Conservation (phyloP, 208 protist species). For the Trypanosoma melophagium region DNA sequence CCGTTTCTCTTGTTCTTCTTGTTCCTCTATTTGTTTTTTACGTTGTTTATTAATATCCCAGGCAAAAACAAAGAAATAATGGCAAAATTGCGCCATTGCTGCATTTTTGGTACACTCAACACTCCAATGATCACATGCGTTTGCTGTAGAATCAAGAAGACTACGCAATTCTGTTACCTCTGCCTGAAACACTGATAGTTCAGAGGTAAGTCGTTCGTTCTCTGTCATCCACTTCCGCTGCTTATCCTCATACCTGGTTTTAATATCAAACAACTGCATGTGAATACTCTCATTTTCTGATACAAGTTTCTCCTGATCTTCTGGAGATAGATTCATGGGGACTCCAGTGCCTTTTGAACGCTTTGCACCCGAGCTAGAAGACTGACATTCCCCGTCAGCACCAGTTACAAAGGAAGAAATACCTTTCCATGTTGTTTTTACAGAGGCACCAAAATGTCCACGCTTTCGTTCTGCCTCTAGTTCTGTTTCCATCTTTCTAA, state of each 20-base stretch:
- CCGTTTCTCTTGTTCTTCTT: background rate
- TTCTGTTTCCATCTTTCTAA: slow-evolving; percentile 49
- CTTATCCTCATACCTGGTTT: slow-evolving; percentile 48
- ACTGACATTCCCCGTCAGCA: slow-evolving; percentile 29
- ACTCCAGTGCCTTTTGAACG: background rate
- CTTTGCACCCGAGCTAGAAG: slow-evolving; percentile 2
- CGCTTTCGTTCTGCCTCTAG: slow-evolving; percentile 47
- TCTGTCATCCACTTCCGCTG: slow-evolving; percentile 19
- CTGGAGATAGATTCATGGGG: slow-evolving; percentile 38
- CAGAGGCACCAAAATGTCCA: slow-evolving; percentile 55
- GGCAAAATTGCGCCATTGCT: slow-evolving; percentile 62
- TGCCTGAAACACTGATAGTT: slow-evolving; percentile 24
- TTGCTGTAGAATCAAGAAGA: slow-evolving; percentile 35
- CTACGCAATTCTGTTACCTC: slow-evolving; percentile 46
- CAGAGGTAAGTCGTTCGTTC: slow-evolving; percentile 11
- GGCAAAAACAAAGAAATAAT: slow-evolving; percentile 42
- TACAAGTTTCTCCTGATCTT: slow-evolving; percentile 71
- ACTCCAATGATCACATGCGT: slow-evolving; percentile 45
- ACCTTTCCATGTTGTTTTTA: slow-evolving; percentile 52
- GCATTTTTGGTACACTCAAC: slow-evolving; percentile 37
- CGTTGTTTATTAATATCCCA: slow-evolving; percentile 4
- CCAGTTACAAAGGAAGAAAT: slow-evolving; percentile 68
- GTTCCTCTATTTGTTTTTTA: background rate
- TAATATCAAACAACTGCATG: slow-evolving; percentile 57
- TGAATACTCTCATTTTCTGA: slow-evolving; percentile 71